Base-by-base conservation (phyloP, 2,329 filamentous ascomycete species). In the Fusarium neocosmosporiellum region DNA sequence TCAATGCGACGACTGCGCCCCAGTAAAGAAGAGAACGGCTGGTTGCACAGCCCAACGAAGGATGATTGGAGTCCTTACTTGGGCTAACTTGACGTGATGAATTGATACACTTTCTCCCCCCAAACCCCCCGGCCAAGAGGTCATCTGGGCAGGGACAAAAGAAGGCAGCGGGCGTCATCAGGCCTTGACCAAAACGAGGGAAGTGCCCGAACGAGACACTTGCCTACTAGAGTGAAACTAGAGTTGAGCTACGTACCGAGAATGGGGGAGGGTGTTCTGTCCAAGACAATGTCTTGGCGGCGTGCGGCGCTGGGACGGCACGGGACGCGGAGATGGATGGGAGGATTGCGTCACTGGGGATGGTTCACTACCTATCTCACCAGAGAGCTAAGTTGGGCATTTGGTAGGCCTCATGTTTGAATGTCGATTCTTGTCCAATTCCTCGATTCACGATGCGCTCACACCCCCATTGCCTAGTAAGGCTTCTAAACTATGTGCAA, bases 251-350 rank as follows among this genome's bases (percentile, higher is more conserved):
- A 48, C 16, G 4, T 10, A 22, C 22, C 14, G 9, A 22, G 27
- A 29, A 29, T 29, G 27, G 27, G 6, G 59, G 64, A 65, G 60
- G 70, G 63, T 64, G 71, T 63, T 55, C 22, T 63, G 72, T 74
- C 73, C 74, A 46, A 73, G 74, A 75, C 74, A 76, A 53, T 74
- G 72, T 72, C 72, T 74, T 63, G 69, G 60, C 60, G 57, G 63
- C 69, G 69, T 66, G 72, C 71, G 71, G 72, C 72, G 72, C 59
- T 69, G 68, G 69, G 65, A 55, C 66, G 63, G 69, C 72, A 74
- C 71, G 71, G 71, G 71, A 74, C 67, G 65, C 53, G 67, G 67
- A 62, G 57, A 62, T 46, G 60, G 55, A 59, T 37, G 31, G 50
- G 20, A n/a, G 50, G 22, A 10, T 55, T 60, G 37, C n/a, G 63